Evolutionary conservation across 305 asterid species (phyloP).

Genomic region (Fraxinus sp.): DNA sequence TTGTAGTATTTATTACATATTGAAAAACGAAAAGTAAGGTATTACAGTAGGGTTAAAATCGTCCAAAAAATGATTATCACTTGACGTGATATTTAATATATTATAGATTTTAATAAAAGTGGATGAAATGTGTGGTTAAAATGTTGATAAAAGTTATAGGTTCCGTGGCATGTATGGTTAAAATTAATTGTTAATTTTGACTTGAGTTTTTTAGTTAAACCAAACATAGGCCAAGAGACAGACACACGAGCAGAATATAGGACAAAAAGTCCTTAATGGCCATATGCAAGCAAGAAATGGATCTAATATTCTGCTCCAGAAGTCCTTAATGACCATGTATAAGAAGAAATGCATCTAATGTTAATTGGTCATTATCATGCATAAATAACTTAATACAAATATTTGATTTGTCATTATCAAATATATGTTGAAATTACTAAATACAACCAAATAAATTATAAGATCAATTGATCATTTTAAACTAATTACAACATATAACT

Average conservation of each 20-base stretch:
- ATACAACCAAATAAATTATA: not conserved
- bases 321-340: too few species aligned
- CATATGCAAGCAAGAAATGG: not conserved
- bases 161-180: too few species aligned
- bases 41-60: too few species aligned
- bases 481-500: not conserved
- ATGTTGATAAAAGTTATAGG: not conserved
- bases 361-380: not conserved
- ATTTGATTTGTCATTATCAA: not conserved
- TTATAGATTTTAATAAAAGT: too few species aligned
- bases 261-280: not conserved
- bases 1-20: too few species aligned
- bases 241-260: not conserved
- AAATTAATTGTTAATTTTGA: not conserved
- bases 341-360: too few species aligned
- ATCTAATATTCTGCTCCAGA: not conserved
- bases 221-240: not conserved
- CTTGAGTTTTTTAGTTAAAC: not conserved
- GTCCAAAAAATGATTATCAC: too few species aligned
- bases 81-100: too few species aligned
- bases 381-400: not conserved
- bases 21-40: too few species aligned
- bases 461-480: not conserved
- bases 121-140: too few species aligned
- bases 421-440: not conserved